phyloP scores from a whole-genome alignment of 148 eudicot species.

The Gaultheria prostrata region DNA sequence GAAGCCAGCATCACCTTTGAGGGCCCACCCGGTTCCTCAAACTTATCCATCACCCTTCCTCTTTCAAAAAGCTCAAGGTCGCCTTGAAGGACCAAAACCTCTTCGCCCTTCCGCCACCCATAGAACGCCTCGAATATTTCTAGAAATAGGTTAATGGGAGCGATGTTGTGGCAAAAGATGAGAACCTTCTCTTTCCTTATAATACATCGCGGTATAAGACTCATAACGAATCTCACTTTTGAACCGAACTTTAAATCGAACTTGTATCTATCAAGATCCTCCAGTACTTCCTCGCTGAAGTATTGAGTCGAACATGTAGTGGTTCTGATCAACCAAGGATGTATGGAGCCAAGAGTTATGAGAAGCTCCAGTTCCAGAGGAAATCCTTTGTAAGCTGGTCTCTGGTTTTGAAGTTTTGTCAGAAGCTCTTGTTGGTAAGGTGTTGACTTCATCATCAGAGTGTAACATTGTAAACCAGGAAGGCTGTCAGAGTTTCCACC shows the following conservation, averaged over 20 bases:
- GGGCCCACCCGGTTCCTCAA: constrained; percentile 87
- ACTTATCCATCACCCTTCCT: constrained; percentile 87
- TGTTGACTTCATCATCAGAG: constrained; percentile 95
- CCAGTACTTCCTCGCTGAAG: constrained; percentile 55
- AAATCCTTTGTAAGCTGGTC: constrained; percentile 75
- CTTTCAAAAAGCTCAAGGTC: constrained; percentile 95
- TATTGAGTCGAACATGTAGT: constrained; percentile 81
- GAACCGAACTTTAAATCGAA: constrained; percentile 83
- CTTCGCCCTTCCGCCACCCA: constrained; percentile 87
- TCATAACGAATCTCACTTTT: constrained; percentile 84
- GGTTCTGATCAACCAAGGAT: constrained; percentile 85
- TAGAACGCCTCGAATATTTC: constrained; percentile 62
- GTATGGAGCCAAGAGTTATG: constrained; percentile 91
- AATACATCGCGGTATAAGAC: constrained; percentile 69
- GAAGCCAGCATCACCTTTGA: constrained; percentile 93
- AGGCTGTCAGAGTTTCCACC: constrained; percentile 78
- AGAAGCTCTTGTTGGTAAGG: constrained; percentile 77
- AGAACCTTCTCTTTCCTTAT: constrained; percentile 78
- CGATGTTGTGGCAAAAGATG: constrained; percentile 95
- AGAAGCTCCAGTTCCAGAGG: constrained; percentile 89
- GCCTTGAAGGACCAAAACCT: constrained; percentile 82
- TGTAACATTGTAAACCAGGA: constrained; percentile 87
- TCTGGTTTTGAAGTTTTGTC: constrained; percentile 62
- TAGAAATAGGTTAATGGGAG: constrained; percentile 81
- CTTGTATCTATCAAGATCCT: constrained; percentile 62